Conservation (phyloP, 2,329 filamentous ascomycete species). For the Verticillium isaacii region DNA sequence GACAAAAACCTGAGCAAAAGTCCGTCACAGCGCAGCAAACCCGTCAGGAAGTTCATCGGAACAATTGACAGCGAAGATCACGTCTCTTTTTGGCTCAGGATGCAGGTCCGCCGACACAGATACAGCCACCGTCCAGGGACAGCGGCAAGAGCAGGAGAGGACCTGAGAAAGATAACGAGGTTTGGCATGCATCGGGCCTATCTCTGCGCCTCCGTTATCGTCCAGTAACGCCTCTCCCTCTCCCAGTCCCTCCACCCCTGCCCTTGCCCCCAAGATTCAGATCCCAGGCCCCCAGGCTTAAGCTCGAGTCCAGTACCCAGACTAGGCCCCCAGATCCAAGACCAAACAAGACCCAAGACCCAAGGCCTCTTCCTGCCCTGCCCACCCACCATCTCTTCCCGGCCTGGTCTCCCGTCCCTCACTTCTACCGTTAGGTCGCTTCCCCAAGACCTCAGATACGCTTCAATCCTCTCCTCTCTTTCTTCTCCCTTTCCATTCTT, state of each 20-base stretch:
- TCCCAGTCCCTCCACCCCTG: background rate
- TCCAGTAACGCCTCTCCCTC: background rate
- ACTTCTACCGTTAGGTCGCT: background rate
- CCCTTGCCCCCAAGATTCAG: background rate
- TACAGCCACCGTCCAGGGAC: background rate
- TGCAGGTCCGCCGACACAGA: background rate
- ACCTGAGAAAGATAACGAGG: background rate
- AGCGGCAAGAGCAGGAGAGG: background rate
- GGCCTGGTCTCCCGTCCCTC: constrained; percentile 1
- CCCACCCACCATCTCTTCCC: background rate
- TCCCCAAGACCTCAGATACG: background rate
- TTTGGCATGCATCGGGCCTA: background rate
- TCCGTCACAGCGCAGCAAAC: background rate
- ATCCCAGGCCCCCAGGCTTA: background rate
- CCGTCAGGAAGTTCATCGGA: background rate
- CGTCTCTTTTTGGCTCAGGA: background rate
- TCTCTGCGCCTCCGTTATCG: background rate
- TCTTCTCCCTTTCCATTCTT: background rate
- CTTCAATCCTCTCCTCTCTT: background rate
- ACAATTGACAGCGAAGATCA: background rate
- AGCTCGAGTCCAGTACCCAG: background rate
- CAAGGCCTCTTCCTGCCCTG: background rate
- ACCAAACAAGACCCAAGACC: background rate
- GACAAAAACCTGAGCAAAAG: background rate
- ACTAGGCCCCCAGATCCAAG: background rate